Evolutionary conservation across 495 filamentous ascomycete species (phyloP), one percentile per base, ranked within the genome.

Genomic region (Penicillium angulare): DNA sequence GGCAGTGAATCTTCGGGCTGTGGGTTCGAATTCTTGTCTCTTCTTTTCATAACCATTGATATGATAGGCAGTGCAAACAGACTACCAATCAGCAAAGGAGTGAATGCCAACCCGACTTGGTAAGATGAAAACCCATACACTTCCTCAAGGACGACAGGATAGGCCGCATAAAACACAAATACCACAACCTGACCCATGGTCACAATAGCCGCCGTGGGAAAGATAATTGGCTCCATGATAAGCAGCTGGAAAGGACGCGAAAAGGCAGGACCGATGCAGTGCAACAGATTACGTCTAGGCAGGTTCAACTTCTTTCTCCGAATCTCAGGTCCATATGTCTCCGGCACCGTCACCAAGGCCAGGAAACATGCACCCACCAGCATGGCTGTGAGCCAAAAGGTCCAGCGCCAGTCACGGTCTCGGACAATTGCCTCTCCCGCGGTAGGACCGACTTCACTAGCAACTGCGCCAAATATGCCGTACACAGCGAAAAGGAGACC

Each of bases 351-450:
- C 3, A 53, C 10, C 51, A 53, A 41, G 22, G 31, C 34, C 8
- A 47, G 32, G 27, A 40, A 42, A 17, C 43, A 53, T 2, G 21
- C 31, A 9, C 51, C 51, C 16, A 48, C 43, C 3, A 53, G 35
- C 4, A 53, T 48, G 9, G 51, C 43, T 7, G 51, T 53, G 2
- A 53, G 44, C 43, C 43, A 53, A 24, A 53, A 53, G 4, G 43
- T 26, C 29, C 23, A 53, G 12, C 43, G 51, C 51, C 51, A 53
- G 20, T 17, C 44, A 35, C 20, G 7, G 16, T 10, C 38, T 2
- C 21, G 33, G 1, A 48, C 44, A 15, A 48, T 47, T 2, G 51
- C 8, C 36, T 53, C 43, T 24, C 51, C 51, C 3, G 34, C 36
- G 3, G 40, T 18, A 10, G 51, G 51, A 3, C 51, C 51, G 21